These are phyloP conservation scores for Backusella australiensis DNA, from an alignment of 192 early-diverging fungal species.

Conservation along the genomic window DNA sequence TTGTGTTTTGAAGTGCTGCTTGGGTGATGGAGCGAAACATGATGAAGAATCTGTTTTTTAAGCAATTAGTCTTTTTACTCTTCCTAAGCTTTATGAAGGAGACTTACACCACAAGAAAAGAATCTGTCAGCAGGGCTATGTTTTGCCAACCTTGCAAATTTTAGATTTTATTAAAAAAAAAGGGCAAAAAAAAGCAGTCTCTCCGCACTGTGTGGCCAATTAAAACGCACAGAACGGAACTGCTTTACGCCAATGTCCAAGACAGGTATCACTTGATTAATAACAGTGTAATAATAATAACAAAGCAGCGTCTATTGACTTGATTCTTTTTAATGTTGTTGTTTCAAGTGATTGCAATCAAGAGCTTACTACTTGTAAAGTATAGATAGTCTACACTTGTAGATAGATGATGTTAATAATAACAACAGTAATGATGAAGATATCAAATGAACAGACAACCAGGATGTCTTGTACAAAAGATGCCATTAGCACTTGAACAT, in stretches of 20 bases:
- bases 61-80: neutral
- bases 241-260: neutral
- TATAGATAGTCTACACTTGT: too few relatives aligned
- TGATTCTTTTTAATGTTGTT: too few relatives aligned
- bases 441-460: too few relatives aligned
- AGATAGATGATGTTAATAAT: too few relatives aligned
- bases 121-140: neutral
- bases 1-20: neutral
- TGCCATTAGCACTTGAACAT: too few relatives aligned
- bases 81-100: neutral
- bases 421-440: too few relatives aligned
- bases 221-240: neutral
- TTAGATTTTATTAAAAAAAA: constrained; percentile 2
- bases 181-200: neutral
- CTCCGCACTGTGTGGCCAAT: neutral
- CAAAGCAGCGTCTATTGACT: too few relatives aligned
- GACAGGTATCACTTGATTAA: too few relatives aligned
- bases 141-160: neutral
- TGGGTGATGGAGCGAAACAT: constrained; percentile 27
- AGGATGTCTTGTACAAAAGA: too few relatives aligned
- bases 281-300: too few relatives aligned
- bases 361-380: too few relatives aligned
- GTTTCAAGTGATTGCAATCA: too few relatives aligned
- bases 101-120: neutral
- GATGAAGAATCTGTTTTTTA: neutral